These are phyloP conservation scores for Isatis lusitanica DNA, from an alignment of 441 rosid species.

Conservation along the genomic window DNA sequence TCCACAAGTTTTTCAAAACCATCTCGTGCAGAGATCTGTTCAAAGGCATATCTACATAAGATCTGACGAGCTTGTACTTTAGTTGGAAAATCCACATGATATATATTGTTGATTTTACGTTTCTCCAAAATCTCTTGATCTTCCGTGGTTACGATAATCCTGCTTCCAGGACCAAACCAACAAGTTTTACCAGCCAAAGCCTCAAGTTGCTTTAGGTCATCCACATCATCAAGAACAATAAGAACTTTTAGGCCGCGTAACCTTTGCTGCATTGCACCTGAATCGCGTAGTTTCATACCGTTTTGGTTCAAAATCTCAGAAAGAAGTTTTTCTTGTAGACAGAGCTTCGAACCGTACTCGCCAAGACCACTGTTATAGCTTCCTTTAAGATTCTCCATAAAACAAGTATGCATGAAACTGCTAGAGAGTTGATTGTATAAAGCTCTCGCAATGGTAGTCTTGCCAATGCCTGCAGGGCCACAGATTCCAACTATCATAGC, in stretches of 20 bases:
- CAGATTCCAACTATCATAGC: no score
- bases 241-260: not conserved
- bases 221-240: slow-evolving; percentile 20
- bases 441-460: no score
- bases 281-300: no score
- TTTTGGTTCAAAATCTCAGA: no score
- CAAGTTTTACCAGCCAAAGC: not conserved
- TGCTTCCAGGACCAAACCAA: slow-evolving; percentile 4
- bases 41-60: slow-evolving; percentile 19
- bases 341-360: no score
- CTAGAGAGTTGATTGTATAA: no score
- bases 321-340: no score
- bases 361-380: no score
- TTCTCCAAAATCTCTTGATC: not conserved
- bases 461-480: no score
- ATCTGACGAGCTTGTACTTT: slow-evolving; percentile 24
- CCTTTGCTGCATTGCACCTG: no score
- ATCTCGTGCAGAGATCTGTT: not conserved
- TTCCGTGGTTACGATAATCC: slow-evolving; percentile 6
- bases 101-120: not conserved
- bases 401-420: no score
- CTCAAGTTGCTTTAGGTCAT: not conserved
- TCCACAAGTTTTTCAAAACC: not conserved
- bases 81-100: not conserved
- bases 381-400: no score